Evolutionary conservation across 257 asterid species (phyloP).

Genomic region (Schizonepeta tenuifolia): DNA sequence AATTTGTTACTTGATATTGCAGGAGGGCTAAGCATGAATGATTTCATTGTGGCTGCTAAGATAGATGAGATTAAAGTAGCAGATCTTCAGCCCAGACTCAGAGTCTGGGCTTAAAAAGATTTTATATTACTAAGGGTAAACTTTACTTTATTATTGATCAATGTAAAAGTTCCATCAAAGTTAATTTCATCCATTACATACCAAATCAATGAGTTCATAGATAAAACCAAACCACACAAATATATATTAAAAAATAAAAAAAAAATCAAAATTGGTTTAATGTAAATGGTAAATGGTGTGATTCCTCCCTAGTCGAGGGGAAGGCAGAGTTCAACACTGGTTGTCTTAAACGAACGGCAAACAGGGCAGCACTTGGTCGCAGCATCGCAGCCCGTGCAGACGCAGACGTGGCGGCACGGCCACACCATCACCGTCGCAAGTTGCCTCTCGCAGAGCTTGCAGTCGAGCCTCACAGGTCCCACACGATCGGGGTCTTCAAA

Average conservation of each 20-base stretch:
- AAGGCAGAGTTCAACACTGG: conserved; percentile 31
- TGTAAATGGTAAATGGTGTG: no score
- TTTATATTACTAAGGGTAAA: background rate
- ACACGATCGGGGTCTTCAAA: conserved; percentile 32
- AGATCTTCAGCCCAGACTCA: conserved; percentile 81
- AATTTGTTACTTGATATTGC: conserved; percentile 37
- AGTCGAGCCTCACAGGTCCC: conserved; percentile 35
- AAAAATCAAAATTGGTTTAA: background rate
- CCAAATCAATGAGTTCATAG: no score
- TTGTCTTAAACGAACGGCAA: conserved; percentile 29
- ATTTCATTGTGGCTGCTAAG: conserved; percentile 87
- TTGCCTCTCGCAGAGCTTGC: conserved; percentile 41
- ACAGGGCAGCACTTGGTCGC: conserved; percentile 45
- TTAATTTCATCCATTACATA: no score
- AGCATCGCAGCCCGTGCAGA: conserved; percentile 43
- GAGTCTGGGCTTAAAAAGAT: conserved; percentile 69
- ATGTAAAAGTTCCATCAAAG: no score
- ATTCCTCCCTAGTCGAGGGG: conserved; percentile 32
- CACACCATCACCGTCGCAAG: conserved; percentile 50
- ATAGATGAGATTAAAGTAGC: conserved; percentile 76
- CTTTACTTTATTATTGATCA: background rate
- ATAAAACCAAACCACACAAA: no score
- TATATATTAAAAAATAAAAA: no score
- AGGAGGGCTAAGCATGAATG: conserved; percentile 89
- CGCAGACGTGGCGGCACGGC: conserved; percentile 64